phyloP scores from a whole-genome alignment of 1,284 basidiomycete species.

The Spongiforma sp. region DNA sequence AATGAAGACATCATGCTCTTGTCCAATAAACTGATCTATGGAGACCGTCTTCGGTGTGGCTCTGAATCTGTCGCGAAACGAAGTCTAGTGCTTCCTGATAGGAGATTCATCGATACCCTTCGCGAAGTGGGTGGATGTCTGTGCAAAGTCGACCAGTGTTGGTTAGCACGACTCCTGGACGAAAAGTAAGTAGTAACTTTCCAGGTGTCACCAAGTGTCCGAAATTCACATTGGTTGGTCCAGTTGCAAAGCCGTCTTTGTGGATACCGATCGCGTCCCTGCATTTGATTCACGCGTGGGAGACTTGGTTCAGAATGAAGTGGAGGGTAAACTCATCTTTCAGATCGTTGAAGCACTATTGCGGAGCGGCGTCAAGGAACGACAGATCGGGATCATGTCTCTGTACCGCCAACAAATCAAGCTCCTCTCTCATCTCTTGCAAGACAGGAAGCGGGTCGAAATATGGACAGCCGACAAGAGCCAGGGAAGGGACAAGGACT shows the following conservation, averaged over 20 bases:
- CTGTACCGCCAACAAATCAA: slow-evolving; percentile 97
- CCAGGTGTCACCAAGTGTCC: no score
- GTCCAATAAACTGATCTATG: slow-evolving; percentile 91
- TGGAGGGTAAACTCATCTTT: slow-evolving; percentile 71
- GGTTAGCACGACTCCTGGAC: slow-evolving; percentile 72
- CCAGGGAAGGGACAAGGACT: slow-evolving; percentile 97
- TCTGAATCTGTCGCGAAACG: slow-evolving; percentile 70
- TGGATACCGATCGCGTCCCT: slow-evolving; percentile 88
- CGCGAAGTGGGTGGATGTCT: slow-evolving; percentile 39
- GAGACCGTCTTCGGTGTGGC: slow-evolving; percentile 81
- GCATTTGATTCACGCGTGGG: slow-evolving; percentile 84
- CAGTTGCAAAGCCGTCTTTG: slow-evolving; percentile 87
- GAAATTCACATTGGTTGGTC: no score
- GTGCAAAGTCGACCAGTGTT: slow-evolving; percentile 54
- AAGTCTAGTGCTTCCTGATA: slow-evolving; percentile 59
- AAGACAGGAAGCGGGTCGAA: slow-evolving; percentile 67
- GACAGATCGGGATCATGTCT: slow-evolving; percentile 88
- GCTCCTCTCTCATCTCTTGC: slow-evolving; percentile 67
- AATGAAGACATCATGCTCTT: slow-evolving; percentile 96
- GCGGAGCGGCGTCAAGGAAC: slow-evolving; percentile 64
- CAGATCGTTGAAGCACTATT: slow-evolving; percentile 74
- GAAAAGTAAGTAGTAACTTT: slow-evolving; percentile 59
- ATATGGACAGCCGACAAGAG: slow-evolving; percentile 94
- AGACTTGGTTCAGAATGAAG: slow-evolving; percentile 87
- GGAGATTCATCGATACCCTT: slow-evolving; percentile 45